Conservation (phyloP, 129 eudicot species). For the Escallonia herrerae region DNA sequence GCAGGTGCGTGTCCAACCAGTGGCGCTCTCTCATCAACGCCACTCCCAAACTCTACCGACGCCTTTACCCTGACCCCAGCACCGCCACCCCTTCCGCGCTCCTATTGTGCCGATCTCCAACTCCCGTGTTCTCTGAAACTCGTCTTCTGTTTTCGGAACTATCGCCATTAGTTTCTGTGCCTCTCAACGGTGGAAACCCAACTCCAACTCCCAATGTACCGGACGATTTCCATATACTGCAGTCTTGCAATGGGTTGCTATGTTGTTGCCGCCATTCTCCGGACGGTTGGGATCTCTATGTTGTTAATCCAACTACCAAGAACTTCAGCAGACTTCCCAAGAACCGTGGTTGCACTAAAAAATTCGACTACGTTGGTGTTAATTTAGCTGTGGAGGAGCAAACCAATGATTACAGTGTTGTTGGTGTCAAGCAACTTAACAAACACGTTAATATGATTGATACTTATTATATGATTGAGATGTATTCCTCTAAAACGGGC, state of each 20-base stretch:
- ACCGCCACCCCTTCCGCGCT: conserved; percentile 11
- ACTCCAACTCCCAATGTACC: conserved; percentile 11
- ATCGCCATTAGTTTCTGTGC: conserved; percentile 21
- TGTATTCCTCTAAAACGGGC: conserved; percentile 22
- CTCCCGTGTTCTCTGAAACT: too few species aligned
- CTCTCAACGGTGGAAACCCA: conserved; percentile 2
- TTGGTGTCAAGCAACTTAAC: conserved; percentile 1
- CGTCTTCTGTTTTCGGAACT: not conserved
- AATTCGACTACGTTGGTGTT: not conserved
- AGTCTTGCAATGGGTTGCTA: conserved; percentile 45
- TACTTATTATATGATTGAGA: conserved; percentile 8
- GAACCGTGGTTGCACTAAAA: not conserved
- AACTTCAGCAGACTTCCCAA: conserved; percentile 8
- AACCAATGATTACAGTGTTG: conserved; percentile 23
- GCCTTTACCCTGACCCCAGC: conserved; percentile 3
- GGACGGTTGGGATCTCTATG: not conserved
- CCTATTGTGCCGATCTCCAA: conserved; percentile 1
- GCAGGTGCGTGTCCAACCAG: conserved; percentile 32
- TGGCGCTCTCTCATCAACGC: conserved; percentile 32
- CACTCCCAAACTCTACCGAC: conserved; percentile 15
- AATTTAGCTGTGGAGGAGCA: conserved; percentile 29
- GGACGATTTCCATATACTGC: conserved; percentile 3
- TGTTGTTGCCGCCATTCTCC: not conserved
- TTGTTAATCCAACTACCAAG: conserved; percentile 37
- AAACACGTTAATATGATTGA: not conserved